These are phyloP conservation scores for Termitomyces bulborhizus DNA, from an alignment of 768 basidiomycete species.

Conservation along the genomic window DNA sequence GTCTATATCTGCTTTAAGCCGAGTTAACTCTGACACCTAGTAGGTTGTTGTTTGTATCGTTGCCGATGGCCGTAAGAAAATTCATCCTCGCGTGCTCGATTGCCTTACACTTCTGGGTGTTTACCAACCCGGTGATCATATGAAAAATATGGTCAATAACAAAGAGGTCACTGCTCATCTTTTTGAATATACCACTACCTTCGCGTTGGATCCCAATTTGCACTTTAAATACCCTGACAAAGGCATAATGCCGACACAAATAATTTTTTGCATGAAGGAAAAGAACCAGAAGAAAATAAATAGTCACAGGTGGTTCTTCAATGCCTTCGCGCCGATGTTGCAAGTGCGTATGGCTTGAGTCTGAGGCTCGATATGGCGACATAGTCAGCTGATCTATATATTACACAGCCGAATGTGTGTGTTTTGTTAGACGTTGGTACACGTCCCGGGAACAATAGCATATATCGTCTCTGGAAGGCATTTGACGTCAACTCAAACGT, in stretches of 20 bases:
- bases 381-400: not conserved
- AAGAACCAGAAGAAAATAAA: constrained; percentile 98
- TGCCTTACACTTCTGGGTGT: constrained; percentile 90
- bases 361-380: not conserved
- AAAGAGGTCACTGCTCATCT: constrained; percentile 54
- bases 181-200: constrained; percentile 85
- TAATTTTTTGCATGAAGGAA: constrained; percentile 87
- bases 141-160: constrained; percentile 62
- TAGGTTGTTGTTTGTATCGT: constrained; percentile 92
- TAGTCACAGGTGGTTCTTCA: constrained; percentile 96
- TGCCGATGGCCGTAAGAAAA: constrained; percentile 77
- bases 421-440: constrained; percentile 94
- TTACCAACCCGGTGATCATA: constrained; percentile 56
- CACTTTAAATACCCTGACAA: constrained; percentile 89
- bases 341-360: constrained; percentile 45
- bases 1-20: not conserved
- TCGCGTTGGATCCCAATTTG: constrained; percentile 70
- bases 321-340: constrained; percentile 80
- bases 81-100: constrained; percentile 81
- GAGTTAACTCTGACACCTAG: not conserved
- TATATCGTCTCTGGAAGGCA: constrained; percentile 95
- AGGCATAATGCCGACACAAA: constrained; percentile 92
- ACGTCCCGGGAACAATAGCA: constrained; percentile 77
- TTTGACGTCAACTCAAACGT: constrained; percentile 91
- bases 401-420: constrained; percentile 78